Evolutionary conservation across 352 stramenopile species (phyloP).

Genomic region (Phytophthora quininea): DNA sequence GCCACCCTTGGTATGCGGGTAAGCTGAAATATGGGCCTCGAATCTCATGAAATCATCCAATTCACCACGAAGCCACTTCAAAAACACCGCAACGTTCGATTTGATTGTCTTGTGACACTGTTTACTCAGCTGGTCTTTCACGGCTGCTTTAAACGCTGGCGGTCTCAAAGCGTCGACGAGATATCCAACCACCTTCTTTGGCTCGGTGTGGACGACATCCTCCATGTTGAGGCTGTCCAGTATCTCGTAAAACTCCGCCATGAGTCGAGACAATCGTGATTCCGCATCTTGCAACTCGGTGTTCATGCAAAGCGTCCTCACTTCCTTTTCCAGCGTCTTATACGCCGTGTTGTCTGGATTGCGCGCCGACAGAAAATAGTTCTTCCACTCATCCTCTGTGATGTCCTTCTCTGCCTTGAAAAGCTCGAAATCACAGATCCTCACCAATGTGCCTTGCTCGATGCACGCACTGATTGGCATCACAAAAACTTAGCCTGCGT

Average conservation of each 20-base stretch:
- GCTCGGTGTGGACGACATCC: background rate
- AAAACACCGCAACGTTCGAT: slow-evolving; percentile 5
- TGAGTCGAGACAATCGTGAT: slow-evolving; percentile 1
- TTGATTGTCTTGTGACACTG: slow-evolving; percentile 5
- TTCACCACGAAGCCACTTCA: slow-evolving; percentile 7
- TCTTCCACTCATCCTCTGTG: slow-evolving; percentile 12
- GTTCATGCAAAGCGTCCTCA: background rate
- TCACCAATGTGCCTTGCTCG: slow-evolving; percentile 3
- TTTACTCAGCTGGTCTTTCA: slow-evolving; percentile 8
- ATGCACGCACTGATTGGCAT: slow-evolving; percentile 3
- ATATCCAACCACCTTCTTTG: slow-evolving; percentile 8
- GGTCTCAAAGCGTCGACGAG: background rate
- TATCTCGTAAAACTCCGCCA: slow-evolving; percentile 9
- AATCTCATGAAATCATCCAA: slow-evolving; percentile 21
- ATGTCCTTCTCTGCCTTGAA: slow-evolving; percentile 5
- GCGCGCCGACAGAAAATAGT: slow-evolving; percentile 8
- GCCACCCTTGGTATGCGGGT: background rate
- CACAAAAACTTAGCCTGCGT: background rate
- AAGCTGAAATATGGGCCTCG: slow-evolving; percentile 5
- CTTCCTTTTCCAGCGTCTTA: slow-evolving; percentile 5
- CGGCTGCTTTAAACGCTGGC: background rate
- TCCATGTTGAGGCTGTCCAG: background rate
- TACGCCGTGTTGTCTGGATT: slow-evolving; percentile 9
- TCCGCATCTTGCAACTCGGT: slow-evolving; percentile 8
- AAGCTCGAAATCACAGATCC: slow-evolving; percentile 5